Percentiles rank a stretch among this genome's conserved stretches.
Conservation (phyloP, 2,329 filamentous ascomycete genomes). For the Epicoccum sorghinum region DNA sequence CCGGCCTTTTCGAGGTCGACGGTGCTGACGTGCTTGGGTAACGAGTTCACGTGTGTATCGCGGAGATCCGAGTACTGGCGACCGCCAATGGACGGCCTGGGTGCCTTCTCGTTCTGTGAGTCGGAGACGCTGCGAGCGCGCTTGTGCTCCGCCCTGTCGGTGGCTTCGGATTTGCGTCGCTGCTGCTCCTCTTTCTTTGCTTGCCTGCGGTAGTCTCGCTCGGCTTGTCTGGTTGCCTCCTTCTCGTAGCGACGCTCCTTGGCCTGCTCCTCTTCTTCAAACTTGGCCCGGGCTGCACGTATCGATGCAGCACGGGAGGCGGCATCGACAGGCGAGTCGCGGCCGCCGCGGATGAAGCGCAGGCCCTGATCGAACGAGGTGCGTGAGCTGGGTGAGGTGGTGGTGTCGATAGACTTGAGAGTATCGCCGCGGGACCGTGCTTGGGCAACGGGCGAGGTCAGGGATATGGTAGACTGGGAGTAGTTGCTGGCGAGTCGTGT, state of each 20-base stretch:
- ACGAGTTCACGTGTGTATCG: slow-evolving; percentile 42
- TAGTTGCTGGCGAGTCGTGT: slow-evolving; percentile 55
- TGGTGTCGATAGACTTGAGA: slow-evolving; percentile 56
- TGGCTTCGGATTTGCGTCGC: slow-evolving; percentile 49
- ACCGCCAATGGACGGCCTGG: slow-evolving; percentile 41
- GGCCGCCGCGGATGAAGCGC: slow-evolving; percentile 56
- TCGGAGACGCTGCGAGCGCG: slow-evolving; percentile 41
- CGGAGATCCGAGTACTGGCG: slow-evolving; percentile 48
- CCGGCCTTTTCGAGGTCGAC: slow-evolving; percentile 40
- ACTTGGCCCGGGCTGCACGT: slow-evolving; percentile 61
- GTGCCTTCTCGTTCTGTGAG: slow-evolving; percentile 36
- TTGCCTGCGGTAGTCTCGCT: slow-evolving; percentile 53
- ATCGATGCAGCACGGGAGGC: slow-evolving; percentile 62
- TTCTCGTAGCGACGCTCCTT: slow-evolving; percentile 62
- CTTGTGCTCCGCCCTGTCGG: slow-evolving; percentile 36
- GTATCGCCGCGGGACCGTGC: slow-evolving; percentile 57
- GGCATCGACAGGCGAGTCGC: slow-evolving; percentile 57
- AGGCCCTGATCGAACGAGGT: slow-evolving; percentile 64
- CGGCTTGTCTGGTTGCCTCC: slow-evolving; percentile 55
- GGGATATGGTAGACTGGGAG: slow-evolving; percentile 58
- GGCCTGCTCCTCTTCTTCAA: slow-evolving; percentile 64
- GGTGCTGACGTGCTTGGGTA: slow-evolving; percentile 42
- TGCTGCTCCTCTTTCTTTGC: slow-evolving; percentile 52
- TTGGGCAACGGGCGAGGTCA: slow-evolving; percentile 51
- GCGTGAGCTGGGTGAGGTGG: slow-evolving; percentile 58